phyloP scores from a whole-genome alignment of 2,329 filamentous ascomycete species.

The Colletotrichum godetiae region DNA sequence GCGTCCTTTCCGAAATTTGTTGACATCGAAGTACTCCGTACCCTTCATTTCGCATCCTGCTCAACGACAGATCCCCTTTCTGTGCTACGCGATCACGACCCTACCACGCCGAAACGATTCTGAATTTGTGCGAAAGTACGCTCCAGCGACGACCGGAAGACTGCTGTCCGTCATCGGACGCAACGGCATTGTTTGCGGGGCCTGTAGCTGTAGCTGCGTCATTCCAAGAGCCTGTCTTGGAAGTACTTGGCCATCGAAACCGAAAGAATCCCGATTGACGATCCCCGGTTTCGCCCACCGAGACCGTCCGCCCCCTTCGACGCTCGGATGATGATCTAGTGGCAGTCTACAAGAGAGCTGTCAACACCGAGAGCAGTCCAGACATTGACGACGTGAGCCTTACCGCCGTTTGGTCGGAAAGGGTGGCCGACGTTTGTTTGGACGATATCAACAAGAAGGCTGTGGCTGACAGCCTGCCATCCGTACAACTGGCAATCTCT shows the following conservation, averaged over 20 bases:
- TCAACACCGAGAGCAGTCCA: not conserved
- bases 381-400: not conserved
- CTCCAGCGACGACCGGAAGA: not conserved
- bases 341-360: slow-evolving; percentile 2
- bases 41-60: slow-evolving; percentile 29
- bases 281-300: slow-evolving; percentile 13
- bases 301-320: slow-evolving; percentile 9
- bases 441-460: slow-evolving; percentile 5
- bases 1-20: slow-evolving; percentile 36
- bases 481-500: slow-evolving; percentile 20
- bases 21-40: slow-evolving; percentile 33
- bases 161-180: not conserved
- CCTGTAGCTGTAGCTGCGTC: slow-evolving; percentile 27
- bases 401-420: not conserved
- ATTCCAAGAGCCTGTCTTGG: slow-evolving; percentile 17
- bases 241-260: slow-evolving; percentile 23
- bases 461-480: slow-evolving; percentile 21
- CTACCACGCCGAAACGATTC: slow-evolving; percentile 25
- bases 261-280: slow-evolving; percentile 22
- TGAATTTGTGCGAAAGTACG: slow-evolving; percentile 4
- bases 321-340: slow-evolving; percentile 13
- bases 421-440: not conserved
- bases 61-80: slow-evolving; percentile 30
- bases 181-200: slow-evolving; percentile 22
- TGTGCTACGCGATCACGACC: slow-evolving; percentile 33